Evolutionary conservation across 441 rosid genomes (phyloP).

Genomic region (Populus tomentosa): DNA sequence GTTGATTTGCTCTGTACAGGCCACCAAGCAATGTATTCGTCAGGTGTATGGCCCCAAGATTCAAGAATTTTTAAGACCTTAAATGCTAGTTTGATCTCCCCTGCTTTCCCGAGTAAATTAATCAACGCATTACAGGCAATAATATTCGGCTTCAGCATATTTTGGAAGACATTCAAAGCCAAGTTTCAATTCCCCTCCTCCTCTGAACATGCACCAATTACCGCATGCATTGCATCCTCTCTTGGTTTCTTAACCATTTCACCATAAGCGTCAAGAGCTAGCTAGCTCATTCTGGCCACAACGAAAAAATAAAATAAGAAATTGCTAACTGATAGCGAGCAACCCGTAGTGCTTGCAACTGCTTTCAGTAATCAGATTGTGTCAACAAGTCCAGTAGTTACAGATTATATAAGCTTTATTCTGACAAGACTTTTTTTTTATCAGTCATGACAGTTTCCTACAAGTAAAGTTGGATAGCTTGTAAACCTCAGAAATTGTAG

Average conservation of each 20-base stretch:
- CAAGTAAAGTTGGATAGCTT: too few species aligned
- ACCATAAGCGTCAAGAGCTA: conserved; percentile 46
- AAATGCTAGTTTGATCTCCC: conserved; percentile 54
- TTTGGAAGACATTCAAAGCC: conserved; percentile 48
- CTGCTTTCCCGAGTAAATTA: conserved; percentile 69
- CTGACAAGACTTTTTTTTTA: too few species aligned
- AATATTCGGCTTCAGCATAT: conserved; percentile 66
- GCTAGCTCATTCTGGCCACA: too few species aligned
- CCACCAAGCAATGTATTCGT: conserved; percentile 62
- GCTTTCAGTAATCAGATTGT: conserved; percentile 31
- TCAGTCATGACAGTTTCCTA: too few species aligned
- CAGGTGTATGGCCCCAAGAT: conserved; percentile 45
- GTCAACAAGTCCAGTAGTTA: too few species aligned
- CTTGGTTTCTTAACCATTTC: conserved; percentile 66
- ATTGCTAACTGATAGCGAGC: conserved; percentile 56
- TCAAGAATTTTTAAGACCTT: conserved; percentile 38
- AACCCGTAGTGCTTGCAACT: conserved; percentile 43
- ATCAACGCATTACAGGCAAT: conserved; percentile 68
- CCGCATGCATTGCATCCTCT: conserved; percentile 53
- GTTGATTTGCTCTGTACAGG: conserved; percentile 45
- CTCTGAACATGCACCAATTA: conserved; percentile 52
- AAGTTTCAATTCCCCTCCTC: conserved; percentile 65
- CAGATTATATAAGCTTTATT: too few species aligned
- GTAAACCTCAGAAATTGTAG: too few species aligned
- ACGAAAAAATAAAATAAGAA: conserved; percentile 33